Evolutionary conservation across 2,329 filamentous ascomycete genomes (phyloP), one percentile per base, ranked within the genome.

Genomic region (Phaeosphaeria sp.): DNA sequence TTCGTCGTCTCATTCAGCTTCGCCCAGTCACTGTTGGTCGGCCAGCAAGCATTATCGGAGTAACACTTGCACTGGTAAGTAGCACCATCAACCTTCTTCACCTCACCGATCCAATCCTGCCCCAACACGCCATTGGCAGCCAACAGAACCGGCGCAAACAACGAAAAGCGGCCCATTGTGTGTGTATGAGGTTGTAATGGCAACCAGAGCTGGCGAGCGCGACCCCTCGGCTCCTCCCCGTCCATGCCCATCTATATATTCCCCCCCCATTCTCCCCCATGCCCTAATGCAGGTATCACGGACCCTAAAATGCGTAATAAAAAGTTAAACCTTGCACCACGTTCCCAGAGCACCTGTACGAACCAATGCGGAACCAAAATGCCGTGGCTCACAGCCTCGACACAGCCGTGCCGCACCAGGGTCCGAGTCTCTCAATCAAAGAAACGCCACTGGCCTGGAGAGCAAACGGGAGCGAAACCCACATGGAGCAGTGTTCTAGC

Each of bases 21-120:
- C 1, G 46, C 54, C 73, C 73, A 76, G 21, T 73, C 68, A 1
- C 52, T 51, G 25, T 53, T 60, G 2, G 63, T 67, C 2, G 74
- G 74, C 71, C 72, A 76, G 59, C 74, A 75, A 0, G 67, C 52
- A 48, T 75, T 71, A 51, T 75, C 72, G 0, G 68, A 69, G 56
- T 75, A 76, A 57, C 74, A 76, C 55, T 76, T 76, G 63, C 74
- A 76, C 25, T 72, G 63, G 36, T 74, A 75, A 3, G 60, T 60
- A 4, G 60, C 51, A 15, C 69, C 67, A 39, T 65, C 60, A 4
- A 65, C 59, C 36, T 65, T 63, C 56, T 68, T 72, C 18, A 65
- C 56, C 55, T 76, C 74, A 17, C 74, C 74, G 25, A 64, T 66
- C 74, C 73, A 76, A 20, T 61, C 56, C 2, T 61, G 61, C 36